Evolutionary conservation across 495 filamentous ascomycete species (phyloP).

Genomic region (Penicillium cosmopolitanum): DNA sequence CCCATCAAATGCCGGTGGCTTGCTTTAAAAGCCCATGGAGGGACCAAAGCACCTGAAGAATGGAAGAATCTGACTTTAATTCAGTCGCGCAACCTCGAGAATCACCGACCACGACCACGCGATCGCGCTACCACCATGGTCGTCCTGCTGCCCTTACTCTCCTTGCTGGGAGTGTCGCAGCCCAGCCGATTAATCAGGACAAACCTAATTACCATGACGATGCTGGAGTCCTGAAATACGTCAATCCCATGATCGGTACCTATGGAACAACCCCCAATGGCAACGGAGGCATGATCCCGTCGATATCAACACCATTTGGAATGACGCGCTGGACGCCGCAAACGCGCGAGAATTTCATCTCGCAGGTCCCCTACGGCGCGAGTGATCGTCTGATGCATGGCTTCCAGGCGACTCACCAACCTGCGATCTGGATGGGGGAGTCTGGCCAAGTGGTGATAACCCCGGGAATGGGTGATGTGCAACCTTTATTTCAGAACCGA

Average conservation of each 20-base stretch:
- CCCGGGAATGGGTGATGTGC: slow-evolving; percentile 29
- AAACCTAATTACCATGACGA: slow-evolving; percentile 16
- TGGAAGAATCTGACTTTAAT: too few relatives aligned
- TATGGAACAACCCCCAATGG: slow-evolving; percentile 25
- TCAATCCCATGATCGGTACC: slow-evolving; percentile 32
- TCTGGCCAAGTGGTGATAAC: slow-evolving; percentile 29
- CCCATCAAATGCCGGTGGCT: too few relatives aligned
- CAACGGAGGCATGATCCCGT: slow-evolving; percentile 36
- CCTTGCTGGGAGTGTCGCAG: slow-evolving; percentile 2
- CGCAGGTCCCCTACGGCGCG: slow-evolving; percentile 30
- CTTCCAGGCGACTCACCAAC: slow-evolving; percentile 35
- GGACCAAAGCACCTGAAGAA: too few relatives aligned
- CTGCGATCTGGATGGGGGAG: slow-evolving; percentile 37
- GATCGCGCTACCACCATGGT: not conserved
- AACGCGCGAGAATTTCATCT: slow-evolving; percentile 36
- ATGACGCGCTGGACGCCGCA: slow-evolving; percentile 39
- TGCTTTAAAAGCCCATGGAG: too few relatives aligned
- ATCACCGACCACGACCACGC: not conserved
- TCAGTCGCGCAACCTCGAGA: not conserved
- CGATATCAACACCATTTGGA: slow-evolving; percentile 29
- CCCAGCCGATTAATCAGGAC: slow-evolving; percentile 9
- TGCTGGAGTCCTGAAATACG: slow-evolving; percentile 23
- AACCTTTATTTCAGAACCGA: slow-evolving; percentile 29
- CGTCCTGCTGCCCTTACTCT: not conserved
- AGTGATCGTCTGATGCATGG: slow-evolving; percentile 31